Evolutionary conservation across 768 basidiomycete species (phyloP), one percentile per base, ranked within the genome.

Genomic region (Termitomyces sp.): DNA sequence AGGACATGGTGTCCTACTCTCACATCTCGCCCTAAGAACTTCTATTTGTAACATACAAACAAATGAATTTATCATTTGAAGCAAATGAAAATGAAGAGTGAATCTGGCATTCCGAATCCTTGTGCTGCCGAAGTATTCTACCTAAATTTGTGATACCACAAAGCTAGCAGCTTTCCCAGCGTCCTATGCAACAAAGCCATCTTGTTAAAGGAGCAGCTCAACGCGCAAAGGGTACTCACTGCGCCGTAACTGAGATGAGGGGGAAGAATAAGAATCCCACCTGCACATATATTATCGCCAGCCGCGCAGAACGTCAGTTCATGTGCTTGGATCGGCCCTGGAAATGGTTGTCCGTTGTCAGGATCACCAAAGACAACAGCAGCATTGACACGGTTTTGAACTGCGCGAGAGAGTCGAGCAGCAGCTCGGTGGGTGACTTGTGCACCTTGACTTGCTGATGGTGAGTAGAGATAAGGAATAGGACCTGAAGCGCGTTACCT

Each of bases 351-450:
- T 6, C 65, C 63, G 25, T 69, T 65, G 20, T 70, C 66, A 4
- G 68, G 69, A 60, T 70, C 69, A 20, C 69, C 69, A 32, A 70
- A 70, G 9, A 69, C 68, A 31, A 70, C 66, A 17, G 47, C 68
- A 34, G 66, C 69, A 34, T 60, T 63, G 61, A 70, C 63, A n/a
- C 69, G 67, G 56, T 46, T 52, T 29, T 63, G 67, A 15, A 63
- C 59, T 14, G 66, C 34, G 10, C 73, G 50, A 4, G 77, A 75
- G 34, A 79, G 70, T 60, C 67, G 59, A 9, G 66, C 65, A 20
- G 75, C 76, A 15, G 78, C 74, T 10, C 74, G 70, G 56, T 78
- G 78, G 4, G 74, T 73, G 1, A 79, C 71, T 59, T 78, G 77
- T 8, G 71, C 73, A 29, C 73, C 72, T 67, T 74, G 73, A 48